phyloP scores from a whole-genome alignment of 2,329 filamentous ascomycete species.

The Apiospora arundinis region DNA sequence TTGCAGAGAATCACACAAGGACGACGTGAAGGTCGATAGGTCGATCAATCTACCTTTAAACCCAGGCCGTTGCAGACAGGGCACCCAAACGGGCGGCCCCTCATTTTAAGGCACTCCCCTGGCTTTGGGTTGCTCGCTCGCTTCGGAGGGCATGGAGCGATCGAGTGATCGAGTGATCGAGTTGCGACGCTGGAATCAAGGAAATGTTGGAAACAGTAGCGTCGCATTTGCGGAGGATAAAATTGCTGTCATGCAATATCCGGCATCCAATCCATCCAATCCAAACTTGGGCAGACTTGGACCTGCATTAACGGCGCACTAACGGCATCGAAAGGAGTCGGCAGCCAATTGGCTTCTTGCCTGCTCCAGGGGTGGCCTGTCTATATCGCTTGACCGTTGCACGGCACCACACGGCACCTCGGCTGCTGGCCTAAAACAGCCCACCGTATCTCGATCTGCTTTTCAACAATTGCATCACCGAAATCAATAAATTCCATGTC shows the following conservation, averaged over 20 bases:
- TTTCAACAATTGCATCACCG: not conserved
- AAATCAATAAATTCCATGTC: not conserved
- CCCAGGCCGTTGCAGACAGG: not conserved
- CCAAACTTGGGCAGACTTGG: not conserved
- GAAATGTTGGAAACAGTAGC: slow-evolving; percentile 21
- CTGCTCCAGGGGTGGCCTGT: slow-evolving; percentile 1
- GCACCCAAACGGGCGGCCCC: not conserved
- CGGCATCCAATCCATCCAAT: not conserved
- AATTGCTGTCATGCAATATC: slow-evolving; percentile 11
- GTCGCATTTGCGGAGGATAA: slow-evolving; percentile 10
- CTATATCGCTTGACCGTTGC: not conserved
- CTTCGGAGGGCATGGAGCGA: not conserved
- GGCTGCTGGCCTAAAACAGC: slow-evolving; percentile 1
- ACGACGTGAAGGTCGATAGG: not conserved
- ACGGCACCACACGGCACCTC: not conserved
- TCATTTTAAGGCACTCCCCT: not conserved
- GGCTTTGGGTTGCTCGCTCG: not conserved
- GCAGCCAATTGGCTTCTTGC: not conserved
- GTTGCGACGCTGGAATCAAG: slow-evolving; percentile 6
- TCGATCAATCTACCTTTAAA: not conserved
- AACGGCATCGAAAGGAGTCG: not conserved
- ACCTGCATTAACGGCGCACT: slow-evolving; percentile 13
- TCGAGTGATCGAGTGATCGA: too few species aligned
- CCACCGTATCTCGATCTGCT: not conserved
- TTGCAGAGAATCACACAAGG: not conserved